Conservation (phyloP, 805 yeast genomes). For the Candida namnaoensis region DNA sequence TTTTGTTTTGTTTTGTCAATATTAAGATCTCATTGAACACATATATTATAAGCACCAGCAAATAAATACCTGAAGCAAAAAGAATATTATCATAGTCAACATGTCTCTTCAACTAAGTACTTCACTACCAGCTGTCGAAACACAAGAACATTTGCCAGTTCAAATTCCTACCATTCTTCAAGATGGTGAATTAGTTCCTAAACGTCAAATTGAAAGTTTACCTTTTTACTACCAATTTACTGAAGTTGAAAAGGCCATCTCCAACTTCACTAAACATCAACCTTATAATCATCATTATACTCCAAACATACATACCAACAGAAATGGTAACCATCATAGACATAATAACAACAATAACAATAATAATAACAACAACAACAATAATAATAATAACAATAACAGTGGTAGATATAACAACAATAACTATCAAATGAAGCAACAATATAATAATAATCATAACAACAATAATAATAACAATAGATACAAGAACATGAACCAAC, state of each 20-base stretch:
- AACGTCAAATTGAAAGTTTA: conserved; percentile 6
- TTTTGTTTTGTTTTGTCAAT: too few species aligned
- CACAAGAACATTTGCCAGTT: too few species aligned
- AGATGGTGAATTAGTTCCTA: background rate
- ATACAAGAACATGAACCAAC: background rate
- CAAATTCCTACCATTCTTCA: too few species aligned
- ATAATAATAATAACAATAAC: background rate
- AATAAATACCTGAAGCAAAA: too few species aligned
- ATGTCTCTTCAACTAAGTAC: background rate
- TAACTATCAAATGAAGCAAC: background rate
- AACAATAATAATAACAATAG: conserved; percentile 3
- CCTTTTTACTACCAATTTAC: conserved; percentile 17
- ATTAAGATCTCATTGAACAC: too few species aligned
- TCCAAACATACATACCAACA: conserved; percentile 17
- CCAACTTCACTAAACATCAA: conserved; percentile 20
- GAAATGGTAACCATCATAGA: conserved; percentile 5
- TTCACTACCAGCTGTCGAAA: background rate
- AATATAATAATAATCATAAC: background rate
- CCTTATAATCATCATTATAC: conserved; percentile 22
- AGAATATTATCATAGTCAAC: too few species aligned
- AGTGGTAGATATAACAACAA: background rate
- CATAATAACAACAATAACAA: background rate
- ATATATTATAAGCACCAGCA: too few species aligned
- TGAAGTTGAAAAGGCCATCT: conserved; percentile 20
- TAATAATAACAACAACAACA: background rate